Evolutionary conservation across 2,329 filamentous ascomycete genomes (phyloP), one percentile per base, ranked within the genome.

Genomic region (Didymella sp.): DNA sequence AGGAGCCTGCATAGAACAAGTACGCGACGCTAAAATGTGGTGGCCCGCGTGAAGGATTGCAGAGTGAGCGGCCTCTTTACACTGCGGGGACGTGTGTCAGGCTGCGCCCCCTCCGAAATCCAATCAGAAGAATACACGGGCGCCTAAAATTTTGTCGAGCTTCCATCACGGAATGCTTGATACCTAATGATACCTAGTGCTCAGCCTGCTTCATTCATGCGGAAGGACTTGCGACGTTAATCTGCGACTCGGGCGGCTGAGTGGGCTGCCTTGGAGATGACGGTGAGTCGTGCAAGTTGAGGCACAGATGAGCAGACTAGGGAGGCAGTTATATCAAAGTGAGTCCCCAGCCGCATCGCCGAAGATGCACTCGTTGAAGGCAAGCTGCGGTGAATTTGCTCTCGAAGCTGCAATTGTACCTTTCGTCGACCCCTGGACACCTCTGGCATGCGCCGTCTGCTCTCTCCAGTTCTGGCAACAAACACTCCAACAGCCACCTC

Each of bases 201-300:
- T 52, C 48, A 57, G 54, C 54, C 43, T 51, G 31, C 48, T 35
- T 57, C 43, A 52, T 57, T 52, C 54, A 57, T 52, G 49, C 44
- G 54, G 54, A 17, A 57, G 40, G 30, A 48, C 28, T 57, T 57
- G 54, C 54, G 54, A 52, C 43, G 31, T 47, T 44, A 48, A 52
- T 33, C 38, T 57, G 48, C 48, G 44, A 52, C 54, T 45, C 30
- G 47, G 47, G 54, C 54, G 54, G 54, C 54, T 57, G 54, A 48
- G 54, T 52, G 54, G 54, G 54, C 42, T 51, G 54, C 54, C 54
- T 38, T 57, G 21, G 31, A 37, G 49, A 57, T 57, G 54, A 57
- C 49, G 54, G 54, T 48, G 43, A 49, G 49, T 57, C 43, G 43
- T 57, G 54, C 42, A 42, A 21, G 31, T 44, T 28, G 48, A 49